Base-by-base conservation (phyloP, 1,284 basidiomycete species). In the Ceratobasidium theobromae region DNA sequence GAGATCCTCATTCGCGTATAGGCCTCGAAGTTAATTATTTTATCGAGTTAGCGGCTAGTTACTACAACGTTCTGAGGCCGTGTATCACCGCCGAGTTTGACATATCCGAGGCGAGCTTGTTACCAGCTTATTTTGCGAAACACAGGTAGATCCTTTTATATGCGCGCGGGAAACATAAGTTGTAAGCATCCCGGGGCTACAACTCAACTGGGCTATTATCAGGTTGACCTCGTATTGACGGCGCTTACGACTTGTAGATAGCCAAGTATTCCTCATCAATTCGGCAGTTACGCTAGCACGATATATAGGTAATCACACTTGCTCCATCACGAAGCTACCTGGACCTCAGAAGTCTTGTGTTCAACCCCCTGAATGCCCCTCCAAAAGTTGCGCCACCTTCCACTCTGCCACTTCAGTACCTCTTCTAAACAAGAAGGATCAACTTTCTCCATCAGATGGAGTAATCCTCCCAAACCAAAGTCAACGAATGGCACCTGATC, bases 11-110 rank as follows among this genome's bases (percentile, higher is more conserved):
- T 98, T 25, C 95, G 84, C 0, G 96, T 95, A 74, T 99, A 96
- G 0, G 91, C 96, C 77, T 99, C 97, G 0, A 90, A 89, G 27
- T 96, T 91, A 74, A 98, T 98, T 88, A 99, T 94, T 71, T 87
- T 91, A 77, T 99, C 96, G 28, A 99, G 85, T 77, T 99, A 96
- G 58, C 96, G 86, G 0, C 96, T 98, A 30, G 96, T 99, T 99
- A 76, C 99, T 99, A 12, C 96, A 87, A 73, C 93, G 91, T 77
- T 98, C 95, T 68, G 85, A 84, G 1, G 85, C 86, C 93, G 86
- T 1, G 93, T 87, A 75, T 98, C 95, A 67, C 88, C 86, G 27
- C 95, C 95, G 70, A 92, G 88, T 75, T 92, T 93, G 62, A 98
- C 95, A 77, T 99, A 99, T 46, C 89, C 87, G 1, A 81, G n/a